These are phyloP conservation scores for Colletotrichum graminicola DNA, from an alignment of 2,329 filamentous ascomycete species.

Conservation along the genomic window DNA sequence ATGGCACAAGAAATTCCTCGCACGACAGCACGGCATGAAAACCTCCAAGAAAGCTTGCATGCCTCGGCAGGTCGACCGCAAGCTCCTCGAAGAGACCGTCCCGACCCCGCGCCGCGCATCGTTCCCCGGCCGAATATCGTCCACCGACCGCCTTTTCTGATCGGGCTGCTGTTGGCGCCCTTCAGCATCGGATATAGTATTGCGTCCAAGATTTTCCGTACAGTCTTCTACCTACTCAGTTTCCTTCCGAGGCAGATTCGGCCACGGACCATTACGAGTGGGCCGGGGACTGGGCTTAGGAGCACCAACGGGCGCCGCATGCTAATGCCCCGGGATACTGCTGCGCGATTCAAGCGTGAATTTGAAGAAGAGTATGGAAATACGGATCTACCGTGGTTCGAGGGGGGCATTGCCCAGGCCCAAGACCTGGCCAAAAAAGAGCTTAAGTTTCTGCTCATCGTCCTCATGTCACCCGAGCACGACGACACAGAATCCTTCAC, in stretches of 20 bases:
- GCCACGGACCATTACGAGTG: slow-evolving; percentile 66
- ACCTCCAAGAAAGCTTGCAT: slow-evolving; percentile 73
- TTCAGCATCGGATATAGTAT: slow-evolving; percentile 83
- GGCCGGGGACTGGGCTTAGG: slow-evolving; percentile 63
- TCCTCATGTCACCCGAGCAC: slow-evolving; percentile 92
- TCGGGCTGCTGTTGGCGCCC: slow-evolving; percentile 84
- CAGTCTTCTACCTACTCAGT: slow-evolving; percentile 82
- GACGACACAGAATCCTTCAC: slow-evolving; percentile 90
- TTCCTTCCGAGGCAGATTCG: slow-evolving; percentile 79
- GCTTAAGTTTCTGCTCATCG: slow-evolving; percentile 89
- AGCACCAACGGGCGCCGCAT: slow-evolving; percentile 79
- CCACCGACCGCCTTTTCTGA: slow-evolving; percentile 78
- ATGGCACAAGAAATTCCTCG: slow-evolving; percentile 73
- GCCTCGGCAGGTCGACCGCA: slow-evolving; percentile 47
- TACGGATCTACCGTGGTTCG: slow-evolving; percentile 80
- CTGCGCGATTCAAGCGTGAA: slow-evolving; percentile 88
- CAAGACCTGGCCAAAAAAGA: slow-evolving; percentile 92
- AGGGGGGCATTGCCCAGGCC: slow-evolving; percentile 91
- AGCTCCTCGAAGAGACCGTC: slow-evolving; percentile 47
- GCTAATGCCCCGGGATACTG: slow-evolving; percentile 87
- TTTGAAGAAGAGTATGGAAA: slow-evolving; percentile 94
- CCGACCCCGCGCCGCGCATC: slow-evolving; percentile 84
- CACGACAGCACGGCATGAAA: slow-evolving; percentile 76
- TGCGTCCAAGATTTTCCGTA: slow-evolving; percentile 75
- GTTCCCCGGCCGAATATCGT: slow-evolving; percentile 80